Conservation (phyloP, 2,329 filamentous ascomycete species). For the Phialophora tarda region DNA sequence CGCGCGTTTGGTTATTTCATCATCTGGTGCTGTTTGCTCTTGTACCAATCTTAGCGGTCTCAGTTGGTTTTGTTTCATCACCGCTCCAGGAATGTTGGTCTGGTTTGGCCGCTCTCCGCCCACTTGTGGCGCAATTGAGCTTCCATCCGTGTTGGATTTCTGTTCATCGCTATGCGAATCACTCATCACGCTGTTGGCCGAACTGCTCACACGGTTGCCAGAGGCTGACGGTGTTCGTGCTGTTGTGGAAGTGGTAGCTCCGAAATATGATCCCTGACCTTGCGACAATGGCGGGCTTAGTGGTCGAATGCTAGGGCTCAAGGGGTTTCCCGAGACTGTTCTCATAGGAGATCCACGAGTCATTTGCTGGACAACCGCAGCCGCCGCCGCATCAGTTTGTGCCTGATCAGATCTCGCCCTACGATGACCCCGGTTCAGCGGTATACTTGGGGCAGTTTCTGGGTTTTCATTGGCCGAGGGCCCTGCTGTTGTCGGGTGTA, state of each 20-base stretch:
- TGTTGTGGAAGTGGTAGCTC: conserved; percentile 41
- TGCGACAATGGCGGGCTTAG: conserved; percentile 55
- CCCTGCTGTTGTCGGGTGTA: conserved; percentile 46
- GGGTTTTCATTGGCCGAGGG: conserved; percentile 54
- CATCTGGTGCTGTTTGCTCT: conserved; percentile 64
- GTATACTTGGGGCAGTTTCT: conserved; percentile 55
- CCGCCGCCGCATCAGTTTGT: conserved; percentile 53
- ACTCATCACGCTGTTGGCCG: conserved; percentile 60
- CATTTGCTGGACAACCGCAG: conserved; percentile 85
- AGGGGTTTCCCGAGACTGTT: conserved; percentile 58
- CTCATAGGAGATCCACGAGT: conserved; percentile 69
- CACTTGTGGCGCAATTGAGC: conserved; percentile 48
- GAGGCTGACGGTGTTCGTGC: conserved; percentile 44
- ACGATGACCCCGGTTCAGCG: conserved; percentile 53
- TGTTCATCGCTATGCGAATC: conserved; percentile 52
- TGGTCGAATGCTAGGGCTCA: conserved; percentile 59
- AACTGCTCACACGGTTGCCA: conserved; percentile 67
- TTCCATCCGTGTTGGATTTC: conserved; percentile 53
- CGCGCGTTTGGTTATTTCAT: conserved; percentile 52
- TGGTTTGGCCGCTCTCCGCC: conserved; percentile 55
- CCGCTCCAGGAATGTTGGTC: conserved; percentile 70
- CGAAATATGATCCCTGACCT: conserved; percentile 66
- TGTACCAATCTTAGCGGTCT: conserved; percentile 86
- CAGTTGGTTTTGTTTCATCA: conserved; percentile 72
- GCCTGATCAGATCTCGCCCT: conserved; percentile 58